Evolutionary conservation across 805 yeast species (phyloP).

Genomic region (Naumovozyma castellii): DNA sequence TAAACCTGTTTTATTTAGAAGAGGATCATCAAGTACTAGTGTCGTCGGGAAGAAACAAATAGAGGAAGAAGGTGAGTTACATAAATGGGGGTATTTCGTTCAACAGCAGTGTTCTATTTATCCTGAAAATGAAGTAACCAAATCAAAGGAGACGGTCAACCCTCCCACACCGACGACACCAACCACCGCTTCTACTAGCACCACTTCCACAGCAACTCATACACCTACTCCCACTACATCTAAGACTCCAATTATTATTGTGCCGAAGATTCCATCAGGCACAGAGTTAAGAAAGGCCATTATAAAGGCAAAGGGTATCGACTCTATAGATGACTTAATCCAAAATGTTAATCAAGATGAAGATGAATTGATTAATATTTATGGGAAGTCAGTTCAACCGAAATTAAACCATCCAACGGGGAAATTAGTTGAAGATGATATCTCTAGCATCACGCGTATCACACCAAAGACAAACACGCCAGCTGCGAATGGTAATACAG

Average conservation of each 20-base stretch:
- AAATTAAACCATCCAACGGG: neutral
- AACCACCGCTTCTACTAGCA: neutral
- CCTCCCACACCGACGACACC: neutral
- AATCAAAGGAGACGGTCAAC: neutral
- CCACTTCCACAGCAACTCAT: neutral
- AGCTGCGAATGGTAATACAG: neutral
- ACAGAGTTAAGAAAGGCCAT: slow-evolving; percentile 42
- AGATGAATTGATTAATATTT: slow-evolving; percentile 42
- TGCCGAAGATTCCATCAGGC: slow-evolving; percentile 38
- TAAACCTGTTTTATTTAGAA: slow-evolving; percentile 57
- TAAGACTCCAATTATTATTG: slow-evolving; percentile 10
- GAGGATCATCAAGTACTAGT: slow-evolving; percentile 56
- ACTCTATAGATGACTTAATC: slow-evolving; percentile 58
- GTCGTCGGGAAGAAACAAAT: slow-evolving; percentile 61
- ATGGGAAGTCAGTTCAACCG: slow-evolving; percentile 23
- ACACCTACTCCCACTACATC: slow-evolving; percentile 1
- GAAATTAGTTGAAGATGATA: too few species aligned
- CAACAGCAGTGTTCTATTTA: slow-evolving; percentile 47
- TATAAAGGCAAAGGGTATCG: slow-evolving; percentile 67
- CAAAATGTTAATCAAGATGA: slow-evolving; percentile 52
- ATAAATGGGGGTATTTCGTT: slow-evolving; percentile 73
- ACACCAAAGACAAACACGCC: too few species aligned
- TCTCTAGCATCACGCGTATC: too few species aligned
- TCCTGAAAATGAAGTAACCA: slow-evolving; percentile 17
- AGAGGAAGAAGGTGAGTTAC: slow-evolving; percentile 86